phyloP scores from a whole-genome alignment of 305 asterid genomes.

The Plantago coronopus region DNA sequence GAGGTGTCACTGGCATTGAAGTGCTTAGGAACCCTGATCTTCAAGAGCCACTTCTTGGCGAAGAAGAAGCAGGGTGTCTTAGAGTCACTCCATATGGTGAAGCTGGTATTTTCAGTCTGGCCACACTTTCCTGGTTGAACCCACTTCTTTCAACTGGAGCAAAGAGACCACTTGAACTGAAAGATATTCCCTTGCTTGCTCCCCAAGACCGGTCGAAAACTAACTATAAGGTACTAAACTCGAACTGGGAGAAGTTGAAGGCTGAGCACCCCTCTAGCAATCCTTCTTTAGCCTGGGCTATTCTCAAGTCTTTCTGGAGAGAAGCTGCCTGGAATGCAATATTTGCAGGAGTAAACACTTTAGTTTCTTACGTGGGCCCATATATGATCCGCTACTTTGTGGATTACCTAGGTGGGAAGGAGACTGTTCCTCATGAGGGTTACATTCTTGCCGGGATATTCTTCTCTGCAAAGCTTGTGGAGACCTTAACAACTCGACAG shows the following conservation, averaged over 20 bases:
- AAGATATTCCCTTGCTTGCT: slow-evolving; percentile 83
- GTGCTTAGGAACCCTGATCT: slow-evolving; percentile 56
- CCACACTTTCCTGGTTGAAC: slow-evolving; percentile 88
- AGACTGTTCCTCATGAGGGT: slow-evolving; percentile 75
- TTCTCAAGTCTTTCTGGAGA: slow-evolving; percentile 82
- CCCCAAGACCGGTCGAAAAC: slow-evolving; percentile 88
- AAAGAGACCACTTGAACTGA: slow-evolving; percentile 85
- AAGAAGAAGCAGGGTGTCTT: slow-evolving; percentile 90
- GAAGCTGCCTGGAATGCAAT: slow-evolving; percentile 91
- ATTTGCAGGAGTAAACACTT: slow-evolving; percentile 77
- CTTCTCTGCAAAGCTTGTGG: slow-evolving; percentile 78
- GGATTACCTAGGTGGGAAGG: slow-evolving; percentile 77
- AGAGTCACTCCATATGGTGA: slow-evolving; percentile 82
- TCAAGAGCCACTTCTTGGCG: slow-evolving; percentile 61
- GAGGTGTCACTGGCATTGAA: slow-evolving; percentile 63
- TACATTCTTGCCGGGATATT: slow-evolving; percentile 85
- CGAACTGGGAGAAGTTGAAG: slow-evolving; percentile 81
- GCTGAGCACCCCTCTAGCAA: slow-evolving; percentile 50
- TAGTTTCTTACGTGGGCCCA: slow-evolving; percentile 95
- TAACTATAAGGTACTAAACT: slow-evolving; percentile 66
- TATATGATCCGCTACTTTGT: slow-evolving; percentile 95
- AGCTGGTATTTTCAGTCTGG: slow-evolving; percentile 83
- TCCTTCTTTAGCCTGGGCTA: slow-evolving; percentile 88
- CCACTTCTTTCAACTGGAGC: slow-evolving; percentile 92
- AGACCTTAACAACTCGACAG: slow-evolving; percentile 80